Percentiles rank a stretch among this genome's conserved stretches.
phyloP scores from a whole-genome alignment of 768 basidiomycete genomes.

The Russula sp. region DNA sequence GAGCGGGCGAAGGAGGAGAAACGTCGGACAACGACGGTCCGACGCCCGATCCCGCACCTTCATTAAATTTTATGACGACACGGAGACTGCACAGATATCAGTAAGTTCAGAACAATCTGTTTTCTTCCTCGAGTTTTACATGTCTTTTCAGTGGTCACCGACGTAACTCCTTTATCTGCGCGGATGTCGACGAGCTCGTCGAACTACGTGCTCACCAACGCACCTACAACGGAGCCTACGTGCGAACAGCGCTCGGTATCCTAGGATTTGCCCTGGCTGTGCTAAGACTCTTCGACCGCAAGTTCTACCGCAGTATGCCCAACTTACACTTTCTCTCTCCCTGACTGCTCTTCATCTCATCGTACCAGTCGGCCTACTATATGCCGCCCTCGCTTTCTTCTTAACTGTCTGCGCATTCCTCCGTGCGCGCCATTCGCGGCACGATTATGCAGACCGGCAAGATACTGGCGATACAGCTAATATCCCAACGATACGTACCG shows the following conservation, averaged over 20 bases:
- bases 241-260: slow-evolving; percentile 67
- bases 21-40: background rate
- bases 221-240: slow-evolving; percentile 82
- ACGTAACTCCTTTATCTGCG: slow-evolving; percentile 36
- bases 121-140: background rate
- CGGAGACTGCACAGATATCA: slow-evolving; percentile 14
- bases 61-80: background rate
- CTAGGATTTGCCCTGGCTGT: slow-evolving; percentile 73
- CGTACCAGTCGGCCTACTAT: slow-evolving; percentile 54
- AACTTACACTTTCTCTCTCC: background rate
- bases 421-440: slow-evolving; percentile 61
- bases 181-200: slow-evolving; percentile 43
- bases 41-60: background rate
- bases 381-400: slow-evolving; percentile 57
- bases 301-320: slow-evolving; percentile 68
- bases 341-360: background rate
- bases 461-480: slow-evolving; percentile 23
- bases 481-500: slow-evolving; percentile 47
- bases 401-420: slow-evolving; percentile 58
- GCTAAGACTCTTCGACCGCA: slow-evolving; percentile 71
- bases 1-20: background rate
- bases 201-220: slow-evolving; percentile 78
- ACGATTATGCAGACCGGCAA: slow-evolving; percentile 68
- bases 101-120: background rate
- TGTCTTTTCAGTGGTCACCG: slow-evolving; percentile 36